These are phyloP conservation scores for Microstegium vimineum DNA, from an alignment of 176 grass and related monocot genomes.

Conservation along the genomic window DNA sequence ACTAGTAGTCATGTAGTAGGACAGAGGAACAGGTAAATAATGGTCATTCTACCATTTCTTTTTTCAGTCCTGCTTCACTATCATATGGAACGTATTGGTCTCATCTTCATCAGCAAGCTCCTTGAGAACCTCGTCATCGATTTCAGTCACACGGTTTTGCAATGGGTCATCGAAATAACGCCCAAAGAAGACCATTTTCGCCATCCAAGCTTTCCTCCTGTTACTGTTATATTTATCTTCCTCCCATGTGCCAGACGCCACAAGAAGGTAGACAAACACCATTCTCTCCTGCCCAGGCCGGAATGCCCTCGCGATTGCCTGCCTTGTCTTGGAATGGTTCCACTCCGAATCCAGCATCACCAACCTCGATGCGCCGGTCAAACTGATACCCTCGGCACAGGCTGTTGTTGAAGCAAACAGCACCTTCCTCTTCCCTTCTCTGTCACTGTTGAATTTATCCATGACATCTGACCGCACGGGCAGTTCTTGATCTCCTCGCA, in stretches of 20 bases:
- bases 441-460: constrained; percentile 73
- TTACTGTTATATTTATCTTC: constrained; percentile 74
- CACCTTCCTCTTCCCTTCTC: constrained; percentile 56
- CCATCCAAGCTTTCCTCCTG: constrained; percentile 69
- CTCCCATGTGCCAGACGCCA: constrained; percentile 79
- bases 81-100: constrained; percentile 45
- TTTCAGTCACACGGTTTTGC: constrained; percentile 19
- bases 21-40: not conserved
- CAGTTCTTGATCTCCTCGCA: constrained; percentile 79
- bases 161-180: constrained; percentile 33
- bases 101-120: constrained; percentile 73
- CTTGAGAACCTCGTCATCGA: constrained; percentile 60
- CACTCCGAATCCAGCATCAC: constrained; percentile 94
- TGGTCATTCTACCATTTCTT: not conserved
- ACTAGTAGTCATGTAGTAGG: not conserved
- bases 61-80: constrained; percentile 56
- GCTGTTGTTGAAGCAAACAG: constrained; percentile 88
- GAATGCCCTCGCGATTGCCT: constrained; percentile 90
- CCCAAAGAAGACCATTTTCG: constrained; percentile 74
- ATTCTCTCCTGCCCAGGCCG: constrained; percentile 74
- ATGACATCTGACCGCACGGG: constrained; percentile 55
- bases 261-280: constrained; percentile 78
- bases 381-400: constrained; percentile 85
- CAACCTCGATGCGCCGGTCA: constrained; percentile 83
- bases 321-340: constrained; percentile 91